Evolutionary conservation across 164 flowering plant species (phyloP), one percentile per base, ranked within the genome.

Genomic region (Tinospora cordifolia): DNA sequence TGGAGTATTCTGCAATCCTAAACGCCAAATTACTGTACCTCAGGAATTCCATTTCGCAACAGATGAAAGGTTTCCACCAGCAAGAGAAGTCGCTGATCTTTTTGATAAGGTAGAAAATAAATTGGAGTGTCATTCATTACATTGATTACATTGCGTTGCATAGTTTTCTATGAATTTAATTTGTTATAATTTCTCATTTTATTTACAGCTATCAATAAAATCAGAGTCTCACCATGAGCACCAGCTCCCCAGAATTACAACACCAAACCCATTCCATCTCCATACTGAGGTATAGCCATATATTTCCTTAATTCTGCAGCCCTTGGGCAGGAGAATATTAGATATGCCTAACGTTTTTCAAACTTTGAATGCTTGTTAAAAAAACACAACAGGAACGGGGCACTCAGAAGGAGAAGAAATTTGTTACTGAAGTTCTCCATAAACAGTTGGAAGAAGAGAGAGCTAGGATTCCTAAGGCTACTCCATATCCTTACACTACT

Each of bases 401-500:
- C 17, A 84, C 80, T 13, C 89, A 87, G 78, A 95, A 95, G 78
- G 98, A 88, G 73, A 85, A 78, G 74, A 89, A 70, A 62, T 79
- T 91, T 27, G 66, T 78, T 22, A 79, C 62, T 60, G 97, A 89
- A 74, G 54, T 90, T 1, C 22, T 79, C 65, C 88, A 84, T 60
- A 90, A 90, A 77, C 90, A 88, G 76, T 41, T 83, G 70, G 96
- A 91, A 74, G 98, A 89, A 70, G 98, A 92, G 75, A 79, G 75
- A 72, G 90, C 93, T 2, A 86, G 97, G 72, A 65, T 89, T 65
- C 97, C 91, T 1, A 95, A 80, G 82, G 98, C 99, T 24, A 84
- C 74, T 51, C 99, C 99, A 54, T 92, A 92, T 75, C 99, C 99
- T 38, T 95, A 89, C 72, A 90, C 97, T 9, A 95, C 98, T 66